Evolutionary conservation across 805 yeast genomes (phyloP), one percentile per base, ranked within the genome.

Genomic region (Sugiyamaella mastotermitis): DNA sequence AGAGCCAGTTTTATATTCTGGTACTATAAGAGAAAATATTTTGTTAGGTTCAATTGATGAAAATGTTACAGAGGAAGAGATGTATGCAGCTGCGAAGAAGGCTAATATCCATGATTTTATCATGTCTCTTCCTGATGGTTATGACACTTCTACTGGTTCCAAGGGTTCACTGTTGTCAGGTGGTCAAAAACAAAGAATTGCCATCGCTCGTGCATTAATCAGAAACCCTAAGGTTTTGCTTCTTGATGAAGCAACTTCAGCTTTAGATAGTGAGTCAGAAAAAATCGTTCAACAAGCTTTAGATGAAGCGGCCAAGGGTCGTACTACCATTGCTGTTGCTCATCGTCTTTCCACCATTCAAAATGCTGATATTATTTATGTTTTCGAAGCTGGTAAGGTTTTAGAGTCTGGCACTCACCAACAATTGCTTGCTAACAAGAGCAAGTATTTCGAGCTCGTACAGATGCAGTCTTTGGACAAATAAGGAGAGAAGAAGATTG

Each of bases 261-360:
- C 83, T 1, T 59, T 76, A 25, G 83, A 77, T 51, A 68, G 70
- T 53, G 80, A 76, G 53, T 83, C 94, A 0, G 95, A 85, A 58
- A 68, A 79, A 28, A 75, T 76, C 52, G 84, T 85, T 40, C 94
- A 86, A 59, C 51, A 63, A 5, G 85, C 94, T 3, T 77, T 80
- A 41, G 72, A 70, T 18, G 66, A 61, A 13, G 90, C 84, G 45
- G 83, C 86, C 46, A 50, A 64, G 31, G 70, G 80, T 27, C 80
- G 94, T 52, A 84, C 95, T 3, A 80, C 86, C 26, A 65, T 85
- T 49, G 85, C 94, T 49, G 83, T 85, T 58, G 95, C 95, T 4
- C 95, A 85, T 61, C 68, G 95, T 48, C 67, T 85, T 62, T 74
- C 76, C 42, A 80, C 88, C 0, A 81, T 82, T 43, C 66, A 69